Base-by-base conservation (phyloP, 148 eudicot genomes). In the Camellia japonica region DNA sequence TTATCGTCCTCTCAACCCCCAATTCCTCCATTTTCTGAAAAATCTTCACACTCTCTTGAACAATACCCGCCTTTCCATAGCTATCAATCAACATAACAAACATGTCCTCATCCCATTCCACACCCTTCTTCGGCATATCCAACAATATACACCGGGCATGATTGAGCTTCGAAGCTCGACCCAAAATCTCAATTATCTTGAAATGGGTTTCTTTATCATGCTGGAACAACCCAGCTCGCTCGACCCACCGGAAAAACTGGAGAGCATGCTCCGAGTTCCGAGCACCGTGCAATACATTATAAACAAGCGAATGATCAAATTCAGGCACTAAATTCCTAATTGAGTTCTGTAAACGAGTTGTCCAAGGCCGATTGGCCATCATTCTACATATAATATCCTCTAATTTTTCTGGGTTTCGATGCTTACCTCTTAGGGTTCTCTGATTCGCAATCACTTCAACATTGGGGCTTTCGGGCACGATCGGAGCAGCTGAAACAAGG, bases 321-420 rank as follows among this genome's bases (percentile, higher is more conserved):
- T 80, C 76, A 1, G 97, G 89, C 10, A 93, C 94, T 78, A 93
- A 78, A 64, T 76, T 88, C 44, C 97, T 87, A 46, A 95, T 93
- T 10, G 98, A 93, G 76, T 95, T 92, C 89, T 95, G 97, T 74
- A 95, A 90, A 71, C 97, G 94, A 71, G 97, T 93, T 5, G 97
- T 95, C 98, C 97, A 95, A 0, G 87, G 91, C 76, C 98, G 84
- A 81, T 87, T 95, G 43, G 94, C 90, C 97, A 95, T 93, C 98
- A 95, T 95, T 77, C 93, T 85, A 81, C 90, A 87, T 7, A 95
- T 89, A 19, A 83, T 71, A 85, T 89, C 90, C 86, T 94, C 97
- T 43, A 89, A 2, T 16, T 88, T 91, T 84, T 94, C 97, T 30
- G 88, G 85, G 89, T 81, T 90, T 41, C 75, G 89, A 69, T 54